A percentile compares a stretch with the other conserved stretches of the same genome.
These are phyloP conservation scores for Acmispon strigosus DNA, from an alignment of 306 rosid genomes.

Conservation along the genomic window DNA sequence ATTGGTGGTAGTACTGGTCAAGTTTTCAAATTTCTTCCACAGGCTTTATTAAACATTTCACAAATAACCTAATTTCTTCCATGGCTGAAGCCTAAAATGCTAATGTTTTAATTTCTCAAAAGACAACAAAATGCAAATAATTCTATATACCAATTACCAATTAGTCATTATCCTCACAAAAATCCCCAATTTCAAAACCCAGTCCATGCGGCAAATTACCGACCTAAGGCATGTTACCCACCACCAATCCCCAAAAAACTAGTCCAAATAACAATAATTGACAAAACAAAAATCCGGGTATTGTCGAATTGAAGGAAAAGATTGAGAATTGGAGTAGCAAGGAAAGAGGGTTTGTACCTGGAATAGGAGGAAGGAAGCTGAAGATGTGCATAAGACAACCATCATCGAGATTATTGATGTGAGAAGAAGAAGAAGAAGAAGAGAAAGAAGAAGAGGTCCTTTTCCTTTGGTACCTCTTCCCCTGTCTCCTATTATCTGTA, in stretches of 20 bases:
- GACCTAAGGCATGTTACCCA: background rate
- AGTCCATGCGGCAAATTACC: background rate
- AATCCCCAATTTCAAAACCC: conserved; percentile 7
- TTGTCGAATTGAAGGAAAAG: conserved; percentile 17
- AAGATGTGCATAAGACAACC: conserved; percentile 93
- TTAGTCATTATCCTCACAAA: background rate
- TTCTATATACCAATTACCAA: background rate
- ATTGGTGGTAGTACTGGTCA: no score
- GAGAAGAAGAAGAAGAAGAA: conserved; percentile 27
- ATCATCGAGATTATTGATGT: conserved; percentile 65
- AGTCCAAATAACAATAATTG: background rate
- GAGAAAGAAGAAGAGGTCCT: conserved; percentile 19
- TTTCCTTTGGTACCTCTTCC: conserved; percentile 22
- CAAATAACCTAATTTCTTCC: background rate
- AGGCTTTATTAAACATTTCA: background rate
- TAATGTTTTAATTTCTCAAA: background rate
- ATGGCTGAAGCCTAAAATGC: background rate
- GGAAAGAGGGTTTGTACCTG: conserved; percentile 45
- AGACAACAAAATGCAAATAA: background rate
- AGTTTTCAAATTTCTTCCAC: background rate
- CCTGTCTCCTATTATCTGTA: conserved; percentile 3
- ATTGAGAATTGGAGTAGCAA: background rate
- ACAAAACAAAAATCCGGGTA: conserved; percentile 9
- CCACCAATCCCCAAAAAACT: background rate
- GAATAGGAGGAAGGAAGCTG: conserved; percentile 87